Evolutionary conservation across 1,284 basidiomycete genomes (phyloP).

Genomic region (Apiotrichum brassicae): DNA sequence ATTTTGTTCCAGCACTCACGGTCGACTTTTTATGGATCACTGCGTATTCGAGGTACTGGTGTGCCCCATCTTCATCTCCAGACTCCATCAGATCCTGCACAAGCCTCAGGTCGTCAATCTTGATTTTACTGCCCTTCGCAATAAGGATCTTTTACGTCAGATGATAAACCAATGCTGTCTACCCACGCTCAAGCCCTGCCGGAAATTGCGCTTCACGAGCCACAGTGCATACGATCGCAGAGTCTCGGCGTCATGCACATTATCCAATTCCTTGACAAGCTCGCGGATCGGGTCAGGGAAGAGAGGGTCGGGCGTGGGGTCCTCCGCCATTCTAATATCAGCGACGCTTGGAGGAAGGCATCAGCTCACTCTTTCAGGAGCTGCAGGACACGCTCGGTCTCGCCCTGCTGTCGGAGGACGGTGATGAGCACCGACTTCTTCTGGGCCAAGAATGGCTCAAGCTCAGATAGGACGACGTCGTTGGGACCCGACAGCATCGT

Average conservation of each 20-base stretch:
- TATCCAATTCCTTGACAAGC: conserved; percentile 60
- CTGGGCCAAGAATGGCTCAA: conserved; percentile 58
- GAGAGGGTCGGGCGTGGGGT: conserved; percentile 59
- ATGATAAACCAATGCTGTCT: neutral
- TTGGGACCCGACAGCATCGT: conserved; percentile 58
- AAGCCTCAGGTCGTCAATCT: conserved; percentile 46
- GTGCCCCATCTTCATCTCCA: conserved; percentile 52
- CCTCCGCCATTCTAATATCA: conserved; percentile 60
- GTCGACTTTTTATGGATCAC: conserved; percentile 60
- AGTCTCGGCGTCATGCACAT: conserved; percentile 57
- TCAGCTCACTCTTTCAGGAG: conserved; percentile 67
- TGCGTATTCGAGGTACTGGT: conserved; percentile 70
- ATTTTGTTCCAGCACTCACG: neutral
- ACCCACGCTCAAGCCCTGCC: conserved; percentile 64
- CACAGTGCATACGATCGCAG: conserved; percentile 72
- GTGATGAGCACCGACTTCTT: conserved; percentile 62
- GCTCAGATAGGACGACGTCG: conserved; percentile 57
- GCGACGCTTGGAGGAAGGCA: conserved; percentile 11
- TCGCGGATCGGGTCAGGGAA: conserved; percentile 63
- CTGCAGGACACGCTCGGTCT: conserved; percentile 59
- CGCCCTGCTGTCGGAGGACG: conserved; percentile 57
- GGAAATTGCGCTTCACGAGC: conserved; percentile 63
- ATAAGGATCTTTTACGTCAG: conserved; percentile 49
- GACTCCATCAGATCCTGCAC: conserved; percentile 35
- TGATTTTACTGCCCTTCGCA: conserved; percentile 51